A percentile compares a stretch with the other conserved stretches of the same genome.
Conservation (phyloP, 2,329 filamentous ascomycete species). For the Akanthomyces lecanii region DNA sequence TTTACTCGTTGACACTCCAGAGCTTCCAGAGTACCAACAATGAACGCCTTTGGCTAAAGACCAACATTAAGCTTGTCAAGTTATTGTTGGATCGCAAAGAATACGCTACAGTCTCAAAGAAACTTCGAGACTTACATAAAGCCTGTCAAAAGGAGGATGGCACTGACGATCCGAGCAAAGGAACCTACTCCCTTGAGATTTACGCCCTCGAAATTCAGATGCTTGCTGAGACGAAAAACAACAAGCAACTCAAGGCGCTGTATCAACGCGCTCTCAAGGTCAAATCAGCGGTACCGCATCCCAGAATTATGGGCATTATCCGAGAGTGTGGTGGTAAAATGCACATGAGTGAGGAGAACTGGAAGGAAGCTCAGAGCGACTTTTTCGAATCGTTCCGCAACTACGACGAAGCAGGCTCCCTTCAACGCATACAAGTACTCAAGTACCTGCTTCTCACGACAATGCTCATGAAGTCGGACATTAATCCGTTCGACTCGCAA, state of each 20-base stretch:
- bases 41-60: conserved; percentile 95
- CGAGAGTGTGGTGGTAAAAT: conserved; percentile 98
- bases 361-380: conserved; percentile 94
- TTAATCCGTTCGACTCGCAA: conserved; percentile 98
- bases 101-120: conserved; percentile 73
- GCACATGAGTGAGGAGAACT: conserved; percentile 99
- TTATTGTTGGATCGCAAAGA: conserved; percentile 89
- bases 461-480: conserved; percentile 97
- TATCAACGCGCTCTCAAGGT: conserved; percentile 91
- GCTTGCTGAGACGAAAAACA: conserved; percentile 95
- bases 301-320: conserved; percentile 98
- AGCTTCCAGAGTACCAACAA: conserved; percentile 98
- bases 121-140: conserved; percentile 82
- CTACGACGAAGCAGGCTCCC: conserved; percentile 94
- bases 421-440: conserved; percentile 93
- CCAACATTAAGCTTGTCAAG: conserved; percentile 92
- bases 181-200: conserved; percentile 91
- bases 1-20: conserved; percentile 88
- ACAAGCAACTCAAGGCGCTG: conserved; percentile 89
- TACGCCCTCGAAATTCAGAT: conserved; percentile 98
- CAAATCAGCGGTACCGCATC: conserved; percentile 94
- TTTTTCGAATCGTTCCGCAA: conserved; percentile 99
- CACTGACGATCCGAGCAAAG: conserved; percentile 86
- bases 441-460: conserved; percentile 96
- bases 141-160: conserved; percentile 86